A percentile compares a stretch with the other conserved stretches of the same genome.
Conservation (phyloP, 2,329 filamentous ascomycete genomes). For the Cadophora sp. region DNA sequence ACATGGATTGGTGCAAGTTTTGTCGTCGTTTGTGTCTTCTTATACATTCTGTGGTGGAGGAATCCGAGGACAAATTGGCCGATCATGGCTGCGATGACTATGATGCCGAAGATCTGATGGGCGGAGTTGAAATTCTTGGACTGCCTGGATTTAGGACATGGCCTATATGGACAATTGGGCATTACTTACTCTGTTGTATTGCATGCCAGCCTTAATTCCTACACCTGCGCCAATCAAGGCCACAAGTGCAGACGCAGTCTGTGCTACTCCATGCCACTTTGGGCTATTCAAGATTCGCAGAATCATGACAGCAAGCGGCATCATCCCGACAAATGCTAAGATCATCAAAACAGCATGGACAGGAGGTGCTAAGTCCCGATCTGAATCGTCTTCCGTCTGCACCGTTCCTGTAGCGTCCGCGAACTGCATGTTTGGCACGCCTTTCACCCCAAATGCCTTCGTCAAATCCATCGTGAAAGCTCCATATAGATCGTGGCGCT, state of each 20-base stretch:
- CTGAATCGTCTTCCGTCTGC: conserved; percentile 48
- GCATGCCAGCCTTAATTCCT: conserved; percentile 55
- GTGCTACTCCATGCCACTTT: conserved; percentile 61
- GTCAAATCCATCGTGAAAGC: conserved; percentile 62
- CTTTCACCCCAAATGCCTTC: conserved; percentile 54
- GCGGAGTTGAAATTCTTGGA: conserved; percentile 58
- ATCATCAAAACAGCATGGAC: conserved; percentile 58
- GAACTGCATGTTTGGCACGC: conserved; percentile 48
- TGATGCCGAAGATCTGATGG: conserved; percentile 65
- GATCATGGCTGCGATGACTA: conserved; percentile 59
- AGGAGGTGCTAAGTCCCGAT: conserved; percentile 40
- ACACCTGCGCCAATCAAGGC: conserved; percentile 57
- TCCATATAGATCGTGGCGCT: conserved; percentile 60
- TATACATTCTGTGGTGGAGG: conserved; percentile 61
- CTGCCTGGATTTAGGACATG: conserved; percentile 44
- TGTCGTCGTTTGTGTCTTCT: conserved; percentile 55
- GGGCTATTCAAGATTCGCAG: conserved; percentile 58
- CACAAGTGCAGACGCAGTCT: conserved; percentile 55
- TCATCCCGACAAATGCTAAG: conserved; percentile 58
- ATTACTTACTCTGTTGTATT: conserved; percentile 61
- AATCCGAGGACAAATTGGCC: conserved; percentile 61
- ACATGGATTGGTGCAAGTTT: conserved; percentile 60
- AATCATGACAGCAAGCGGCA: conserved; percentile 62
- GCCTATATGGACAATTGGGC: not conserved
- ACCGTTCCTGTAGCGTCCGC: conserved; percentile 42